These are phyloP conservation scores for Tricholoma sp. DNA, from an alignment of 768 basidiomycete species.

Conservation along the genomic window DNA sequence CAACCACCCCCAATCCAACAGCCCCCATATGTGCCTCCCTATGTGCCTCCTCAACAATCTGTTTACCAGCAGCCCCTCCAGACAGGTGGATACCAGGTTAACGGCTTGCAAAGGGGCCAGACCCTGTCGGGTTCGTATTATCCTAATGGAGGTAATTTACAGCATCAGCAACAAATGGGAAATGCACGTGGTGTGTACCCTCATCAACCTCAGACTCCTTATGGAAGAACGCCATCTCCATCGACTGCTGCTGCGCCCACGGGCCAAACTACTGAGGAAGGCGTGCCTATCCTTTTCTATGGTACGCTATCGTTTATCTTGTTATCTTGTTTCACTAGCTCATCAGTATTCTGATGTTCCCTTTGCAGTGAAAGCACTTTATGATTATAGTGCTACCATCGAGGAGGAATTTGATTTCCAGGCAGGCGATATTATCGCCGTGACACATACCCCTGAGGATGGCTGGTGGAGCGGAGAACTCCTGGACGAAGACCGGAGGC, in stretches of 20 bases:
- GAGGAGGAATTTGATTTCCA: conserved; percentile 98
- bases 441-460: conserved; percentile 89
- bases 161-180: conserved; percentile 19
- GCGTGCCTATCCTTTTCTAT: conserved; percentile 80
- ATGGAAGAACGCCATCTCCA: conserved; percentile 46
- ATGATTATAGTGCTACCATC: conserved; percentile 79
- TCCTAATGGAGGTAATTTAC: conserved; percentile 14
- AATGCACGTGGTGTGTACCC: conserved; percentile 23
- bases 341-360: not conserved
- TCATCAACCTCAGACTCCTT: conserved; percentile 26
- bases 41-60: conserved; percentile 18
- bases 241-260: conserved; percentile 45
- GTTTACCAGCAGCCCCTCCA: conserved; percentile 19
- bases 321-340: not conserved
- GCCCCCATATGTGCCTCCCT: conserved; percentile 12
- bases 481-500: conserved; percentile 69
- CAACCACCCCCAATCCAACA: conserved; percentile 11
- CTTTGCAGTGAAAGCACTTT: conserved; percentile 78
- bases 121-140: conserved; percentile 13
- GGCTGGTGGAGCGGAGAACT: conserved; percentile 97
- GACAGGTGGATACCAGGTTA: conserved; percentile 16
- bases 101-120: conserved; percentile 22
- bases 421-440: conserved; percentile 90
- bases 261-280: conserved; percentile 78
- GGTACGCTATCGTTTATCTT: conserved; percentile 44